phyloP scores from a whole-genome alignment of 257 asterid genomes.

The Echium plantagineum region DNA sequence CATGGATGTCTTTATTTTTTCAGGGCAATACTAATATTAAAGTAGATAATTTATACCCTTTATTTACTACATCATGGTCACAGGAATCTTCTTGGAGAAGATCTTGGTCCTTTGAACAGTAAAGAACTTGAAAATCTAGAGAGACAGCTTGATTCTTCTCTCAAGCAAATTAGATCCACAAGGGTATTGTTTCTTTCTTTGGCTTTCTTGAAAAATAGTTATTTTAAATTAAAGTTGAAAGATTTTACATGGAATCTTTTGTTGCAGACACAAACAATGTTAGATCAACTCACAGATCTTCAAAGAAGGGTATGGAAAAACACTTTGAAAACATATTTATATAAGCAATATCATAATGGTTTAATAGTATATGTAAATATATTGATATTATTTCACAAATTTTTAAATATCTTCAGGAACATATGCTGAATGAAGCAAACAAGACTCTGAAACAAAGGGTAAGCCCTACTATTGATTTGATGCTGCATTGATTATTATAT shows the following conservation, averaged over 20 bases:
- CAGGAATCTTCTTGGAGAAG: conserved; percentile 96
- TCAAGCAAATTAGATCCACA: conserved; percentile 92
- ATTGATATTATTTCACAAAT: too few species aligned
- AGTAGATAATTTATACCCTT: too few species aligned
- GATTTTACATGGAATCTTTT: background rate
- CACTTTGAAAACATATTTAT: background rate
- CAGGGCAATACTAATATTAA: too few species aligned
- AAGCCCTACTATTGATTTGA: conserved; percentile 5
- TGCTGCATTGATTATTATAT: too few species aligned
- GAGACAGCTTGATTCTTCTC: conserved; percentile 85
- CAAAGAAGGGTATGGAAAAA: conserved; percentile 59
- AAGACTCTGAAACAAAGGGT: conserved; percentile 84
- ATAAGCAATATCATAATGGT: background rate
- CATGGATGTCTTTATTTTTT: too few species aligned
- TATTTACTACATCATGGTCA: background rate
- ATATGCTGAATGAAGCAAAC: conserved; percentile 91
- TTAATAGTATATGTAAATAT: background rate
- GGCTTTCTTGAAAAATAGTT: too few species aligned
- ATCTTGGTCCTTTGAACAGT: conserved; percentile 90
- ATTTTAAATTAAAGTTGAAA: background rate
- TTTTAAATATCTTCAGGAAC: too few species aligned
- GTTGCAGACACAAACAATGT: conserved; percentile 85
- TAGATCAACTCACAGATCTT: conserved; percentile 87
- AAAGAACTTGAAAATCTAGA: conserved; percentile 94
- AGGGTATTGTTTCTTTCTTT: conserved; percentile 39